Percentiles rank a stretch among this genome's conserved stretches.
Evolutionary conservation across 305 asterid genomes (phyloP).

Genomic region (Stenogyne calaminthoides): DNA sequence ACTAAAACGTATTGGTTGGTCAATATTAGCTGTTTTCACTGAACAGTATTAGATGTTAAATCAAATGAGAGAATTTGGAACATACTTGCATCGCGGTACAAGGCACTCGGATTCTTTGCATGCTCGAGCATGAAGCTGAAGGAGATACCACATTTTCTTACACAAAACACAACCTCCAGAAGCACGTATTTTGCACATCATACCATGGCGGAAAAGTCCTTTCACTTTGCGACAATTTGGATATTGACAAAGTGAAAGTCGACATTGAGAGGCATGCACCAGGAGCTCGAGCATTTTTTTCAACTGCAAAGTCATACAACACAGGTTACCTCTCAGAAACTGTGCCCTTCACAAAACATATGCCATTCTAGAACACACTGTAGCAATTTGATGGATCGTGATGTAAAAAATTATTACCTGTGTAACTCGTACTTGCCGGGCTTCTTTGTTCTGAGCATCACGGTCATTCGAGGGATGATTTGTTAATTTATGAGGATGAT

Average conservation of each 20-base stretch:
- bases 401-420: conserved; percentile 57
- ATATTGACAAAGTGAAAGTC: conserved; percentile 72
- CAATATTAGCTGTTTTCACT: too few species aligned
- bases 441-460: conserved; percentile 95
- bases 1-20: too few species aligned
- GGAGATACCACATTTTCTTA: conserved; percentile 99
- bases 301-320: conserved; percentile 63
- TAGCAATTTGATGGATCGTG: conserved; percentile 5
- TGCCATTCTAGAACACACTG: not conserved
- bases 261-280: conserved; percentile 97
- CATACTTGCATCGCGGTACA: conserved; percentile 99
- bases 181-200: conserved; percentile 81
- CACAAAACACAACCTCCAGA: conserved; percentile 91
- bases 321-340: conserved; percentile 20
- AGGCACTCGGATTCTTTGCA: conserved; percentile 90
- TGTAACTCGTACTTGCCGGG: conserved; percentile 79
- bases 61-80: conserved; percentile 10
- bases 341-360: not conserved
- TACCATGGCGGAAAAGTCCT: conserved; percentile 98
- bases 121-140: conserved; percentile 93
- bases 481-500: conserved; percentile 93
- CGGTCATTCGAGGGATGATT: conserved; percentile 90
- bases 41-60: not conserved
- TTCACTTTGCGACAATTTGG: conserved; percentile 96
- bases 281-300: conserved; percentile 96